phyloP scores from a whole-genome alignment of 768 basidiomycete species.

The Nidularia sp. region DNA sequence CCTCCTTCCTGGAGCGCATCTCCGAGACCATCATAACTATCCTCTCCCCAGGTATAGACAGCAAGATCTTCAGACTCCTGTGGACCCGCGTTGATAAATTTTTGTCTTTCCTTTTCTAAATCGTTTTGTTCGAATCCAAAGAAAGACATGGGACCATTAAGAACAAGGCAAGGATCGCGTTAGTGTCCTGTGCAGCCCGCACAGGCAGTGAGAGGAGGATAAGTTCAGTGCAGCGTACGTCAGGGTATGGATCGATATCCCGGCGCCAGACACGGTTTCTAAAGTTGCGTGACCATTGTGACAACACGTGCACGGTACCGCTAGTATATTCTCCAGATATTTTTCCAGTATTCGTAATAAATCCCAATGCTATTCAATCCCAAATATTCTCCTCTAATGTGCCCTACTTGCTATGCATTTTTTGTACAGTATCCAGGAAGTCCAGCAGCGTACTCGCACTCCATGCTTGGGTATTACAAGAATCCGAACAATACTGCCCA shows the following conservation, averaged over 20 bases:
- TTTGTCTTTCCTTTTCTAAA: slow-evolving; percentile 62
- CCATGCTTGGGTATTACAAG: slow-evolving; percentile 96
- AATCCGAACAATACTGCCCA: slow-evolving; percentile 80
- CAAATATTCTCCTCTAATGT: background rate
- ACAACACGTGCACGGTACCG: too few species aligned
- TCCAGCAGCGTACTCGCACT: slow-evolving; percentile 90
- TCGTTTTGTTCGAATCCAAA: slow-evolving; percentile 67
- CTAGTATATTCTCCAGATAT: too few species aligned
- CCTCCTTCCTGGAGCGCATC: slow-evolving; percentile 84
- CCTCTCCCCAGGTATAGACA: slow-evolving; percentile 91
- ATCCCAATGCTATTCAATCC: background rate
- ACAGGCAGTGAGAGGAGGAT: background rate
- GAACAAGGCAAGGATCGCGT: slow-evolving; percentile 12
- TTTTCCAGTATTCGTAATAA: background rate
- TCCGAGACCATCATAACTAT: slow-evolving; percentile 85
- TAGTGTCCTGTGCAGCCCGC: slow-evolving; percentile 1
- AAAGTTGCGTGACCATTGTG: background rate
- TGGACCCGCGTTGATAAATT: slow-evolving; percentile 40
- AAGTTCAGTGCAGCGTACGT: background rate
- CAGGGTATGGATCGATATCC: background rate
- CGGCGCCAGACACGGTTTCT: background rate
- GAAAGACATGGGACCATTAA: slow-evolving; percentile 67
- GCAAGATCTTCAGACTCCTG: slow-evolving; percentile 78
- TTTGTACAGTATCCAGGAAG: slow-evolving; percentile 75
- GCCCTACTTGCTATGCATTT: slow-evolving; percentile 9